Evolutionary conservation across 2,329 filamentous ascomycete genomes (phyloP), one percentile per base, ranked within the genome.

Genomic region (Cercospora nicotianae): DNA sequence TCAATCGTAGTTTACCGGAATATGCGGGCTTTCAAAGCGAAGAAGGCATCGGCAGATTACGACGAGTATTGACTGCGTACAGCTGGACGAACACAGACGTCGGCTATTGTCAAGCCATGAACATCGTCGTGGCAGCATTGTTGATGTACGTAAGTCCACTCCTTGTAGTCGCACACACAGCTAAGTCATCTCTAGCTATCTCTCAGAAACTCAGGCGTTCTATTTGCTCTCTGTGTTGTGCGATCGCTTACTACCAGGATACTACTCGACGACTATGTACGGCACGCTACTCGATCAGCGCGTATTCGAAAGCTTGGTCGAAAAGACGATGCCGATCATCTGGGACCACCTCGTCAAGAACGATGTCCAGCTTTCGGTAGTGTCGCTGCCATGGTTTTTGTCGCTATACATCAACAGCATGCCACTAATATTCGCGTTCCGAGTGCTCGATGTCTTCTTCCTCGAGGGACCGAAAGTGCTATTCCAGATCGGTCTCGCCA

Each of bases 221-320:
- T 99, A 95, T 79, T 85, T 97, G 7, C 87, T 99, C 53, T 96
- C 93, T 1, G 87, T 94, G 1, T 85, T 99, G 16, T 99, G 95
- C 82, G 94, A 98, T 78, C 90, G 94, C 58, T 85, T 99, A 1
- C 87, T 98, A 3, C 95, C 95, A 0, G 95, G 95, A 4, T 99
- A 99, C 82, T 99, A 99, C 80, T 98, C 94, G 5, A 96, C 91
- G 18, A 99, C 96, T 72, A 99, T 99, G 95, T 99, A 99, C 80
- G 95, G 95, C 73, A 99, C 95, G 0, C 85, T 99, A 5, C 86
- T 99, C 45, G 95, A 99, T 77, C 95, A 99, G 76, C 93, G 95
- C 73, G 95, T 99, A 13, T 99, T 99, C 75, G 95, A 99, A 81
- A 96, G 92, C 2, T 85, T 99, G 3, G 95, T 99, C n/a, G 95